Percentiles rank a stretch among this genome's conserved stretches.
phyloP scores from a whole-genome alignment of 2,329 filamentous ascomycete genomes.

The Corynespora cassiicola region DNA sequence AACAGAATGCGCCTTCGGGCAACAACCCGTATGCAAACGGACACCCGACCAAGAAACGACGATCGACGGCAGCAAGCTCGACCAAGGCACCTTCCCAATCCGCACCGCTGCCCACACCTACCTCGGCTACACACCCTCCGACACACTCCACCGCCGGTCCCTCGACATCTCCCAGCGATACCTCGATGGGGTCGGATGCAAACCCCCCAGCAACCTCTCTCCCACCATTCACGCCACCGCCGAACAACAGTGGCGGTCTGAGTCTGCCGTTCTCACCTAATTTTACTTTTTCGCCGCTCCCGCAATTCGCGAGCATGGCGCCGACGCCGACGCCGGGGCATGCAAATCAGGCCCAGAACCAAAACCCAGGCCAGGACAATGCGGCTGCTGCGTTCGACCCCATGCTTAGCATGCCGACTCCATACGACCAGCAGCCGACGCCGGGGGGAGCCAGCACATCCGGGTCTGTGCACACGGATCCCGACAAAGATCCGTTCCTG shows the following conservation, averaged over 20 bases:
- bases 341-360: slow-evolving; percentile 22
- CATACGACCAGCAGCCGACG: slow-evolving; percentile 52
- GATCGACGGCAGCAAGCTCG: slow-evolving; percentile 35
- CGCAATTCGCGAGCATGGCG: slow-evolving; percentile 40
- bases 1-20: slow-evolving; percentile 24
- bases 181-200: slow-evolving; percentile 26
- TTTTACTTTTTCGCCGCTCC: slow-evolving; percentile 45
- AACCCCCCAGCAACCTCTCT: slow-evolving; percentile 26
- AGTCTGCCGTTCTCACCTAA: slow-evolving; percentile 50
- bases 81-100: slow-evolving; percentile 26
- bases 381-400: slow-evolving; percentile 36
- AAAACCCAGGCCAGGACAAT: slow-evolving; percentile 23
- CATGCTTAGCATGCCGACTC: slow-evolving; percentile 50
- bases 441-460: slow-evolving; percentile 52
- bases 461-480: slow-evolving; percentile 49
- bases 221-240: slow-evolving; percentile 36
- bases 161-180: slow-evolving; percentile 21
- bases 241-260: slow-evolving; percentile 25
- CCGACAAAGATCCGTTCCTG: slow-evolving; percentile 81
- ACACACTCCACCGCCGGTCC: slow-evolving; percentile 20
- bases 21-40: slow-evolving; percentile 35
- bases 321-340: slow-evolving; percentile 35
- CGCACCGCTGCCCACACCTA: slow-evolving; percentile 34
- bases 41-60: slow-evolving; percentile 42
- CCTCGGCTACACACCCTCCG: slow-evolving; percentile 36